Conservation (phyloP, 2,329 filamentous ascomycete genomes). For the Scedosporium boydii region DNA sequence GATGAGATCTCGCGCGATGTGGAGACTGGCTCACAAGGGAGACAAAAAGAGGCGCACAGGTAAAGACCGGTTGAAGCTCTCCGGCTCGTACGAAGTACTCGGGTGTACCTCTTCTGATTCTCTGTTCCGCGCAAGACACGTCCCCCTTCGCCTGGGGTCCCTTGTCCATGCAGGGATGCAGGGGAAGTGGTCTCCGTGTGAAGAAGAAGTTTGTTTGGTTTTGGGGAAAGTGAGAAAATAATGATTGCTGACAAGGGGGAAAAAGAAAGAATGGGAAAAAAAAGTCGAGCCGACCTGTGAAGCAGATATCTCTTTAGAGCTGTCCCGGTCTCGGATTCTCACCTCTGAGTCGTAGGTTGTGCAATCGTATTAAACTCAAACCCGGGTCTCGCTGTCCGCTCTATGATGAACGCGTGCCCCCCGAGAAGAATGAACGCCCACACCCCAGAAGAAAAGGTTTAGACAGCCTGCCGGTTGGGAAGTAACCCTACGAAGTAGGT, state of each 20-base stretch:
- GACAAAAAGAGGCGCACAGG: not conserved
- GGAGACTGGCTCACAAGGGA: not conserved
- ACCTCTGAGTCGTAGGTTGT: too few species aligned
- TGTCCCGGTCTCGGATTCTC: too few species aligned
- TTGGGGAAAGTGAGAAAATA: not conserved
- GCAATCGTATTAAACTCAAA: too few species aligned
- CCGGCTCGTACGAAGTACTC: not conserved
- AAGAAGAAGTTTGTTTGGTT: not conserved
- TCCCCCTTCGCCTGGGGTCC: not conserved
- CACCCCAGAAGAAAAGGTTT: too few species aligned
- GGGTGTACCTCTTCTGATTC: not conserved
- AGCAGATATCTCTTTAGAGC: too few species aligned
- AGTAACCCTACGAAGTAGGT: too few species aligned
- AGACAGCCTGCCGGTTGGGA: too few species aligned
- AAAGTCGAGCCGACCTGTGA: not conserved
- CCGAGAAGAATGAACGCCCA: too few species aligned
- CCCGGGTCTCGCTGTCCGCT: too few species aligned
- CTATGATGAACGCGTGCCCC: too few species aligned
- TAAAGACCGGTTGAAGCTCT: not conserved
- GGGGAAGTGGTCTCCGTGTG: not conserved
- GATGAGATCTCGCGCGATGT: not conserved
- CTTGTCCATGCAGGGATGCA: not conserved
- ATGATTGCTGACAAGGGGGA: not conserved
- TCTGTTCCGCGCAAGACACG: not conserved
- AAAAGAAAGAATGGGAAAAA: not conserved